These are phyloP conservation scores for Sarocladiaceae sp. DNA, from an alignment of 2,329 filamentous ascomycete genomes.

Conservation along the genomic window DNA sequence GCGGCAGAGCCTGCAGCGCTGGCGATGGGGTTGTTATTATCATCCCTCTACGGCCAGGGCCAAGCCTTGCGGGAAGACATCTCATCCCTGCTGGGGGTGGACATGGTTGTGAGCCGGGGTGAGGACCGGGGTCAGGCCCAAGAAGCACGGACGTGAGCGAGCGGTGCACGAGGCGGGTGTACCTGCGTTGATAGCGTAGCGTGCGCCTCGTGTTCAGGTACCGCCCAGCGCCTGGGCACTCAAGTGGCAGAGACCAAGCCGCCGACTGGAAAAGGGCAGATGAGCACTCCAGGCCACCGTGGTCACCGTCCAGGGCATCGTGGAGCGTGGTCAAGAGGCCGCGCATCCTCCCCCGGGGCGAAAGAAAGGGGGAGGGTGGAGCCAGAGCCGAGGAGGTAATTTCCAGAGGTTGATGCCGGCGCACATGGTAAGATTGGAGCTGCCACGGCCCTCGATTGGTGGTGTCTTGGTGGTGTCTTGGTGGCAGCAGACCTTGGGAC, in stretches of 20 bases:
- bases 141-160: constrained; percentile 2
- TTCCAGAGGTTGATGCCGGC: constrained; percentile 15
- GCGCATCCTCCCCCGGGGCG: constrained; percentile 1
- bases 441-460: background rate
- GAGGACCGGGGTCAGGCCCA: background rate
- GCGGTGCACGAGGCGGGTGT: background rate
- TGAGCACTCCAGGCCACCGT: constrained; percentile 8
- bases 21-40: constrained; percentile 40
- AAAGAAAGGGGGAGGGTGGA: constrained; percentile 24
- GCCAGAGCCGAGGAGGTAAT: constrained; percentile 19
- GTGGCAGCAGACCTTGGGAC: background rate
- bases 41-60: constrained; percentile 14
- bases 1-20: constrained; percentile 27
- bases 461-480: constrained; percentile 9
- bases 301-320: constrained; percentile 11
- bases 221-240: background rate
- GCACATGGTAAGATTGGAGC: constrained; percentile 10
- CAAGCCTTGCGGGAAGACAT: constrained; percentile 6
- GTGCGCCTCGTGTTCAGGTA: background rate
- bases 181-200: background rate
- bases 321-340: background rate
- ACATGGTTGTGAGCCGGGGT: constrained; percentile 7
- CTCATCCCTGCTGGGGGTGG: constrained; percentile 6
- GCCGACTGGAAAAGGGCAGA: background rate
- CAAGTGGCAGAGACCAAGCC: background rate